Percentiles rank a stretch among this genome's conserved stretches.
Conservation (phyloP, 108 stramenopile genomes). For the Cylindrotheca closterium region DNA sequence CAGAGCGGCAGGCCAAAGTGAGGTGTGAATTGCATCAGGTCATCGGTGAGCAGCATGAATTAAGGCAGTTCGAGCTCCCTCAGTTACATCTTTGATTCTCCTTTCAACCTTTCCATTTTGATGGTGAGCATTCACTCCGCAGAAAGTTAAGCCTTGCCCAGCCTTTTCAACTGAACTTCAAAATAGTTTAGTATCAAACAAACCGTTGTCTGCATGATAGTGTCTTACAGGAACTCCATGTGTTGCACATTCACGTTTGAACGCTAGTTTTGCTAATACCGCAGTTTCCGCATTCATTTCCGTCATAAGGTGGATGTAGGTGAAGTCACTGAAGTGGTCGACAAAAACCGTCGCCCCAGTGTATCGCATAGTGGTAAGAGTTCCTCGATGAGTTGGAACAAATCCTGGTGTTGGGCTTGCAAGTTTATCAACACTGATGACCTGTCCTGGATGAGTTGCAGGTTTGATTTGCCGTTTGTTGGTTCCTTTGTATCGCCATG, state of each 20-base stretch:
- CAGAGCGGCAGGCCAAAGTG: conserved; percentile 41
- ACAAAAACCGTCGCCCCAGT: conserved; percentile 33
- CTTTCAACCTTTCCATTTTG: conserved; percentile 56
- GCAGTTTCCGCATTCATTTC: conserved; percentile 26
- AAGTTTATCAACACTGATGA: conserved; percentile 40
- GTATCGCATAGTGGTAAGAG: conserved; percentile 32
- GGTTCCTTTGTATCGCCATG: conserved; percentile 13
- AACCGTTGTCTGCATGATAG: no score
- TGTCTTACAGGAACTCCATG: conserved; percentile 15
- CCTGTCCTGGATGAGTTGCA: conserved; percentile 25
- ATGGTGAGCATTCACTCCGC: no score
- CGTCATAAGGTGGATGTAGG: conserved; percentile 34
- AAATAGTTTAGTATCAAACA: conserved; percentile 29
- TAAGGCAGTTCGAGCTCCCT: conserved; percentile 45
- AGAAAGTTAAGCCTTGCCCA: no score
- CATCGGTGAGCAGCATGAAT: conserved; percentile 43
- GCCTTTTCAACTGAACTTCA: not conserved
- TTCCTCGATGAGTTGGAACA: conserved; percentile 40
- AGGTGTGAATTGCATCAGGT: conserved; percentile 31
- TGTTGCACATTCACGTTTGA: no score
- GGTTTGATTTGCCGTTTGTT: not conserved
- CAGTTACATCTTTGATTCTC: conserved; percentile 29
- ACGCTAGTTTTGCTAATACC: conserved; percentile 32
- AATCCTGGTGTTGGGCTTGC: conserved; percentile 36
- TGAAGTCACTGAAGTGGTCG: conserved; percentile 20